Base-by-base conservation (phyloP, 192 early-diverging fungal species). In the Dissophora ornata region DNA sequence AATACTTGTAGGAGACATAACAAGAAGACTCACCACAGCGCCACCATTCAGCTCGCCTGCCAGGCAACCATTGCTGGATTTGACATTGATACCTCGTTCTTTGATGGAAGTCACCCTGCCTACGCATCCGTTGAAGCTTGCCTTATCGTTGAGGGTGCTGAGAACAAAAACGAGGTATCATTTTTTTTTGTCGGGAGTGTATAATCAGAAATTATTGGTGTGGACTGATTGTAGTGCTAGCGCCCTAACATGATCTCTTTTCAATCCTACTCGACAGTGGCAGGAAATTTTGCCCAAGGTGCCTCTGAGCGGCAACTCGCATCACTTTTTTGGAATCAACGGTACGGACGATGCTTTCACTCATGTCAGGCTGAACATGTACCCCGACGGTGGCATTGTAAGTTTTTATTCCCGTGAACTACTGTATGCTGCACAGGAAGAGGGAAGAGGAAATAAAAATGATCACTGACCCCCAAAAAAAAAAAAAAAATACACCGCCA, bases 81-180 rank as follows among this genome's bases (percentile, higher is more conserved):
- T 44, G 92, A 96, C 71, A 80, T 94, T n/a, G 96, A 98, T 69
- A 97, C 97, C 13, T 89, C 90, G 36, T 91, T 90, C 80, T 98
- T 98, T 81, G 96, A 92, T 29, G 93, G 93, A 66, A 94, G 92
- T 73, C 90, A 95, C 65, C 86, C 89, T 11, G 86, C 91, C 0
- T 82, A 84, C 13, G 89, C 90, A 40, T 90, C 90, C 21, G 84
- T 95, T 38, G 91, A 94, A 69, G 91, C 80, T 0, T 83, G 82
- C 74, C 81, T 83, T 25, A 73, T 79, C 16, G 74, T 71, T 42
- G 73, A 84, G 59, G 80, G 57, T 32, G 81, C 80, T 15, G 75
- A 82, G 58, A 58, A 67, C 2, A 53, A 48, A 7, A 80, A 81
- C 45, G 83, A 86, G 78, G 83, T 81, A 45, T 87, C 68, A 34